Conservation (phyloP, 2,329 filamentous ascomycete genomes). For the Neocucurbitaria cava region DNA sequence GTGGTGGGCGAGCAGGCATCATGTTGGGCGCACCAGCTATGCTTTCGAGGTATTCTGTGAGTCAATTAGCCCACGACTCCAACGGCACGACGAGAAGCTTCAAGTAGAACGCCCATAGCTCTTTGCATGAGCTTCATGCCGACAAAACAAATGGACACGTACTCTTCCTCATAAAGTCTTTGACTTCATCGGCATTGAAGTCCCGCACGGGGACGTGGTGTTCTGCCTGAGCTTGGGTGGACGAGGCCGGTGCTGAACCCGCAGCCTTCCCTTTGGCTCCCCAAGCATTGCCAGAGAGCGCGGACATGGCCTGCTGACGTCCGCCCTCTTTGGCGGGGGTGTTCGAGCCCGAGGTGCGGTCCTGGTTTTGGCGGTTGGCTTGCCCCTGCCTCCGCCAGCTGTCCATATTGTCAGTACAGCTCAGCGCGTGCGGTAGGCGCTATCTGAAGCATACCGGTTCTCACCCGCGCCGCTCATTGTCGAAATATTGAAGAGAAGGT, state of each 20-base stretch:
- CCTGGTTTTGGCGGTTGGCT: conserved; percentile 38
- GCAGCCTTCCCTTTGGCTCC: conserved; percentile 40
- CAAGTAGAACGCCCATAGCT: not conserved
- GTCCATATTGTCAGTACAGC: conserved; percentile 21
- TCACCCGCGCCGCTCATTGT: conserved; percentile 50
- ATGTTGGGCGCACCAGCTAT: conserved; percentile 30
- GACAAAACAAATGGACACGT: conserved; percentile 18
- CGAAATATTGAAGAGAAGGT: conserved; percentile 29
- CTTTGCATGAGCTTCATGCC: not conserved
- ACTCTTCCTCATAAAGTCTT: conserved; percentile 52
- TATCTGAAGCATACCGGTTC: conserved; percentile 38
- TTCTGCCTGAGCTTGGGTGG: conserved; percentile 30
- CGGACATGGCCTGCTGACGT: conserved; percentile 41
- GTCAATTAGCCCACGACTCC: conserved; percentile 24
- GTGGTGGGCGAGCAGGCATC: conserved; percentile 3
- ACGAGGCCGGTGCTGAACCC: conserved; percentile 20
- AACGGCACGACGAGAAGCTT: not conserved
- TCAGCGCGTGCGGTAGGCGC: not conserved
- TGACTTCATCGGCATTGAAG: conserved; percentile 55
- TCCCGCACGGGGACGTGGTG: conserved; percentile 47
- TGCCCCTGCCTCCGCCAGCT: conserved; percentile 48
- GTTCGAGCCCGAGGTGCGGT: conserved; percentile 39
- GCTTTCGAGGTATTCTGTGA: conserved; percentile 37
- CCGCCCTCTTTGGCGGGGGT: conserved; percentile 44
- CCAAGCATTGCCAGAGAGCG: conserved; percentile 46